Percentiles rank a stretch among this genome's conserved stretches.
These are phyloP conservation scores for Scolecobasidium constrictum DNA, from an alignment of 2,329 filamentous ascomycete species.

Conservation along the genomic window DNA sequence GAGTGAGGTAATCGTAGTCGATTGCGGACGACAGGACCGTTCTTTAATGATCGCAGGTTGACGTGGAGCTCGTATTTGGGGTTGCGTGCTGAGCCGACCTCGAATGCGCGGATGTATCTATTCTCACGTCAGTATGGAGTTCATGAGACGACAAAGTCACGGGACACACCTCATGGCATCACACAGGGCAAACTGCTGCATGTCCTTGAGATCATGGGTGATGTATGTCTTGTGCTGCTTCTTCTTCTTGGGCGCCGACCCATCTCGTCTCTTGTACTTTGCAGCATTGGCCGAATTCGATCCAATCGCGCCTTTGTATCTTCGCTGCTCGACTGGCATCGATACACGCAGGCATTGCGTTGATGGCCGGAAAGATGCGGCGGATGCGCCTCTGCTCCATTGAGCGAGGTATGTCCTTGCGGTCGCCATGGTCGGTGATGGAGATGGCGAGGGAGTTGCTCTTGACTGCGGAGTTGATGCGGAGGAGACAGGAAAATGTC, in stretches of 20 bases:
- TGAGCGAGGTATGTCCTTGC: slow-evolving; percentile 1
- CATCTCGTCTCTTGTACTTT: slow-evolving; percentile 31
- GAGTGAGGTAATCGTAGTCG: slow-evolving; percentile 81
- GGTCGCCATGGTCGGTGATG: slow-evolving; percentile 4
- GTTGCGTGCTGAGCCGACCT: slow-evolving; percentile 68
- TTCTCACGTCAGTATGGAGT: slow-evolving; percentile 9
- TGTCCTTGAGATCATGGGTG: slow-evolving; percentile 49
- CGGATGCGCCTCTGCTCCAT: slow-evolving; percentile 6
- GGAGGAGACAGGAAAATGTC: slow-evolving; percentile 2
- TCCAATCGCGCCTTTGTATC: slow-evolving; percentile 24
- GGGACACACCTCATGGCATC: slow-evolving; percentile 76
- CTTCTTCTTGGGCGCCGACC: slow-evolving; percentile 34
- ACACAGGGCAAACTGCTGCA: slow-evolving; percentile 67
- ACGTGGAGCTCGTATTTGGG: slow-evolving; percentile 86
- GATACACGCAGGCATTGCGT: slow-evolving; percentile 4
- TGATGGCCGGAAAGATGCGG: slow-evolving; percentile 1
- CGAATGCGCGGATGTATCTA: slow-evolving; percentile 82
- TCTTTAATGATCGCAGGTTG: slow-evolving; percentile 72
- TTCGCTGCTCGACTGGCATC: slow-evolving; percentile 24
- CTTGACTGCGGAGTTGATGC: slow-evolving; percentile 2
- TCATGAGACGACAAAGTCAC: neutral
- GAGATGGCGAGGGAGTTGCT: neutral
- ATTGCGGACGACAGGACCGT: slow-evolving; percentile 77
- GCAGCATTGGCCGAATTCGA: slow-evolving; percentile 19
- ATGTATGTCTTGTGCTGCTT: slow-evolving; percentile 59